Evolutionary conservation across 768 basidiomycete species (phyloP), one percentile per base, ranked within the genome.

Genomic region (Lactarius akahatsu): DNA sequence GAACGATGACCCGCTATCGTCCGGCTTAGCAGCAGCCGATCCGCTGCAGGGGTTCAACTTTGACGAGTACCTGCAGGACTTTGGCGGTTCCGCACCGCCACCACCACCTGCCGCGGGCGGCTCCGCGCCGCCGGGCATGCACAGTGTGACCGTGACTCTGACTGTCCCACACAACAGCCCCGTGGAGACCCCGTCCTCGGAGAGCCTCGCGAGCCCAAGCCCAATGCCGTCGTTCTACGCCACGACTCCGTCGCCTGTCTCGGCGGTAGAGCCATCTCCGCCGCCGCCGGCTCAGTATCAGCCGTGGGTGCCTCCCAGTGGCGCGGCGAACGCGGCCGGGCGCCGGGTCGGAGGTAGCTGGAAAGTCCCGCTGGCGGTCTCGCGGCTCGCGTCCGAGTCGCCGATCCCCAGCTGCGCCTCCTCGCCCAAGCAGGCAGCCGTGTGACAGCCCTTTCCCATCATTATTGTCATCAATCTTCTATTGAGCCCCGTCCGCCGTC

Each of bases 271-370:
- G 15, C 36, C 56, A 38, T 58, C 32, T 8, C 43, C 38, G 1
- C 40, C 56, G 7, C 60, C 40, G 28, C 28, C 1, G 30, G 4
- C 50, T 0, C 30, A n/a, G 32, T 10, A 43, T 10, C 16, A 45
- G 15, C 32, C 57, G 7, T 65, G 63, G 26, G 40, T 55, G 11
- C 64, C 64, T 20, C 68, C 64, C 15, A 30, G 61, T 3, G 64
- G 64, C 16, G 68, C 68, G 16, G 45, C 61, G 30, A 69, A 66
- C 9, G 26, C 61, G 4, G 36, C 54, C 20, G 18, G 32, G 15
- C 64, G 64, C 1, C 67, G 62, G 2, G 70, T 70, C 34, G 70
- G 61, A 20, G 68, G 70, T 0, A 69, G 7, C 26, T 70, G 70
- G 67, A 56, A 61, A 34, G 43, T 59, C 5, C 68, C 65, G 28